Conservation (phyloP, 2,329 filamentous ascomycete species). For the Trichoderma gracile region DNA sequence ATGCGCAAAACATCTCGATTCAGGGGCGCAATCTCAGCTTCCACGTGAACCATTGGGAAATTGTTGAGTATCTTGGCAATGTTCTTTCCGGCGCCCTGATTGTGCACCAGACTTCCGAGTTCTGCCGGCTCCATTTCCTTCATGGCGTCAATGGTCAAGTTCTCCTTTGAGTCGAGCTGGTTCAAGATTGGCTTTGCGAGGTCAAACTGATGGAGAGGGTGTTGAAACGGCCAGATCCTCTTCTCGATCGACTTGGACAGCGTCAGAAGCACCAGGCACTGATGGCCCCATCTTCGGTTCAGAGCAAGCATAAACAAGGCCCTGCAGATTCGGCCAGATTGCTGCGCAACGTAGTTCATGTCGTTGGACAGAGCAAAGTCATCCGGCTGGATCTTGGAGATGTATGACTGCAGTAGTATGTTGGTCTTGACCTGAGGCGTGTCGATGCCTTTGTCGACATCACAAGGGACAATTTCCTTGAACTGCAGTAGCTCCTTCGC, state of each 20-base stretch:
- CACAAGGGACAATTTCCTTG: slow-evolving; percentile 69
- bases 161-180: slow-evolving; percentile 79
- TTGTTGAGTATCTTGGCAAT: slow-evolving; percentile 81
- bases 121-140: slow-evolving; percentile 92
- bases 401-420: slow-evolving; percentile 90
- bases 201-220: slow-evolving; percentile 94
- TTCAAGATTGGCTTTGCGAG: slow-evolving; percentile 79
- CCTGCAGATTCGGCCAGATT: slow-evolving; percentile 89
- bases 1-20: slow-evolving; percentile 95
- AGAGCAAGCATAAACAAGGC: slow-evolving; percentile 97
- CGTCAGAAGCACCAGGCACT: slow-evolving; percentile 87
- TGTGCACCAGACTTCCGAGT: slow-evolving; percentile 88
- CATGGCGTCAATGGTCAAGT: slow-evolving; percentile 75
- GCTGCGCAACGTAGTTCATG: slow-evolving; percentile 91
- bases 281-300: slow-evolving; percentile 92
- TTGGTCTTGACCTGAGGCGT: slow-evolving; percentile 89
- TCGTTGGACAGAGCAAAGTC: slow-evolving; percentile 94
- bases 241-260: slow-evolving; percentile 97
- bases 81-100: slow-evolving; percentile 79
- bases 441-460: slow-evolving; percentile 71
- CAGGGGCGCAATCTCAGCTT: slow-evolving; percentile 91
- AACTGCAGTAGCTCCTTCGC: slow-evolving; percentile 80
- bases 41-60: slow-evolving; percentile 88
- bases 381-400: slow-evolving; percentile 81
- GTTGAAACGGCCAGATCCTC: slow-evolving; percentile 90